These are phyloP conservation scores for Hevea brasiliensis DNA, from an alignment of 345 rosid genomes.

Conservation along the genomic window DNA sequence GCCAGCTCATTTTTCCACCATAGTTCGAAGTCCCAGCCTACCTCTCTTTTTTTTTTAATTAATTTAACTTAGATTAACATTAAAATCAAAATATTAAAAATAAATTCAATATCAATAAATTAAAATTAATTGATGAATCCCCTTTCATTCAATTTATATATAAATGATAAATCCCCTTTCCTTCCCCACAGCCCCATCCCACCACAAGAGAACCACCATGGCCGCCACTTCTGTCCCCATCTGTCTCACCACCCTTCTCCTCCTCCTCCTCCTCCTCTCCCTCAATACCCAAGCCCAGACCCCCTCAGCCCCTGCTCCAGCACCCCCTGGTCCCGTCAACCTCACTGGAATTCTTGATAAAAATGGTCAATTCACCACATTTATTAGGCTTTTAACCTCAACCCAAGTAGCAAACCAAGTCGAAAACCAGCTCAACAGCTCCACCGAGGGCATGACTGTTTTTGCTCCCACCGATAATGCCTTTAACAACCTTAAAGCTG, in stretches of 20 bases:
- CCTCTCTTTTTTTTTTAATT: neutral
- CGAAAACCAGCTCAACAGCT: slow-evolving; percentile 63
- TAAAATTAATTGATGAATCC: neutral
- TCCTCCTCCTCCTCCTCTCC: slow-evolving; percentile 38
- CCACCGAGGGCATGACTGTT: slow-evolving; percentile 73
- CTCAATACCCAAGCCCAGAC: slow-evolving; percentile 31
- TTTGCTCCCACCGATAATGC: slow-evolving; percentile 90
- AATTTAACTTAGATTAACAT: too few species aligned
- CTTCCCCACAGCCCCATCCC: slow-evolving; percentile 25
- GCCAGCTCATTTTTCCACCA: slow-evolving; percentile 59
- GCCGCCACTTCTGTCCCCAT: slow-evolving; percentile 35
- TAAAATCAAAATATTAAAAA: too few species aligned
- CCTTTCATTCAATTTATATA: slow-evolving; percentile 26
- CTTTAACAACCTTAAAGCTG: slow-evolving; percentile 61
- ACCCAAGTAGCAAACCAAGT: slow-evolving; percentile 62
- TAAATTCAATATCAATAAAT: too few species aligned
- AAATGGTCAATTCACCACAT: slow-evolving; percentile 55
- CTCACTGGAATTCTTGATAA: slow-evolving; percentile 72
- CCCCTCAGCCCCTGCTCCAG: slow-evolving; percentile 52
- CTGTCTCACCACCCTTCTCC: slow-evolving; percentile 13
- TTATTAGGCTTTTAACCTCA: slow-evolving; percentile 53
- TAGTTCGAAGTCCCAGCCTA: slow-evolving; percentile 21
- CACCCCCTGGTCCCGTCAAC: slow-evolving; percentile 59
- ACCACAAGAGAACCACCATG: slow-evolving; percentile 29
- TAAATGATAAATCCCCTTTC: slow-evolving; percentile 19